phyloP scores from a whole-genome alignment of 352 stramenopile species.

The Globisporangium parvum region DNA sequence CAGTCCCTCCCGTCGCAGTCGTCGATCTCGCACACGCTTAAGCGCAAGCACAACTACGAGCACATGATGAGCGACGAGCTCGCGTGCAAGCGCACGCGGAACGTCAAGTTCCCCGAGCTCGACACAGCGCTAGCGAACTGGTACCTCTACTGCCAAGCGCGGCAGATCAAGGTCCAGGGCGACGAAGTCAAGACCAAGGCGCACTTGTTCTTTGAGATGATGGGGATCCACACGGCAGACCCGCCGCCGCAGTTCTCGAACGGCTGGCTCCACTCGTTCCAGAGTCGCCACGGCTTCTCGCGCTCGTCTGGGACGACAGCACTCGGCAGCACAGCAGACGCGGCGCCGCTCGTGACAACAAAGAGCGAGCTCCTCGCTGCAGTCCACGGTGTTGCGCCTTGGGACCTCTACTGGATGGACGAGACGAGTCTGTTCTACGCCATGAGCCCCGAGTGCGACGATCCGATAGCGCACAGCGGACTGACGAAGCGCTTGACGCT shows the following conservation, averaged over 20 bases:
- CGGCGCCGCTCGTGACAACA: constrained; percentile 39
- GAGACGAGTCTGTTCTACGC: constrained; percentile 56
- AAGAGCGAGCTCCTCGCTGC: constrained; percentile 38
- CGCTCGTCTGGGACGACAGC: constrained; percentile 14
- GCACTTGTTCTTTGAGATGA: constrained; percentile 55
- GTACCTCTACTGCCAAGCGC: constrained; percentile 68
- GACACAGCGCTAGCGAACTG: constrained; percentile 77
- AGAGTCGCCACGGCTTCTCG: constrained; percentile 66
- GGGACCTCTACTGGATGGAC: constrained; percentile 74
- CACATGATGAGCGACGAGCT: constrained; percentile 71
- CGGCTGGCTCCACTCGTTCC: constrained; percentile 82
- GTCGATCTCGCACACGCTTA: constrained; percentile 79
- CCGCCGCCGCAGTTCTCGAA: constrained; percentile 76
- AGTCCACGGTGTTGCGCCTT: constrained; percentile 33
- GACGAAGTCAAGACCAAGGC: constrained; percentile 76
- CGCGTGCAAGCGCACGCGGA: constrained; percentile 69
- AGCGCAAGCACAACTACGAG: constrained; percentile 60
- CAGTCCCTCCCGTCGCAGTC: constrained; percentile 65
- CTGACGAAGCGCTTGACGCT: constrained; percentile 36
- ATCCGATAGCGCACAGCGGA: too few relatives aligned
- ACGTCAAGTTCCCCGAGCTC: constrained; percentile 70
- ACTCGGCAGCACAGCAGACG: constrained; percentile 11
- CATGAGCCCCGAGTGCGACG: constrained; percentile 27
- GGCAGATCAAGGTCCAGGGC: constrained; percentile 50
- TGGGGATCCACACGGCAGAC: constrained; percentile 35